Evolutionary conservation across 805 yeast species (phyloP).

Genomic region (Ogataea glucozyma): DNA sequence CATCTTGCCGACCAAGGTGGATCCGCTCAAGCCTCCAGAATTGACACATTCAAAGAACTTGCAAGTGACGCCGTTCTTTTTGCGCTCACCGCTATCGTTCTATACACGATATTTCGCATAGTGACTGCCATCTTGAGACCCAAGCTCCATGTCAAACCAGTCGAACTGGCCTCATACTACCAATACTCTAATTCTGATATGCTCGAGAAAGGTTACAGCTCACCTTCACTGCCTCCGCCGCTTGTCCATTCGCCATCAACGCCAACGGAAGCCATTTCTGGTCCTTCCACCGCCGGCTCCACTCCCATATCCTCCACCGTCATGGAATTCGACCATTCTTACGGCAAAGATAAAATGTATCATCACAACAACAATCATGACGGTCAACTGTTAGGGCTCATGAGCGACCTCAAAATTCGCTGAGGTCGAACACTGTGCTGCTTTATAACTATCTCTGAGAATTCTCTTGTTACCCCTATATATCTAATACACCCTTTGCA

Average conservation of each 20-base stretch:
- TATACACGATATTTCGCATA: constrained; percentile 3
- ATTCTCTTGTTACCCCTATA: background rate
- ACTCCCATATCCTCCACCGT: constrained; percentile 13
- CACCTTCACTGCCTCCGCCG: constrained; percentile 11
- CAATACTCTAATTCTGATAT: background rate
- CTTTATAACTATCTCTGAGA: background rate
- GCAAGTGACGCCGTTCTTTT: constrained; percentile 2
- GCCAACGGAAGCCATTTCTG: constrained; percentile 8
- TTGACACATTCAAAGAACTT: constrained; percentile 8
- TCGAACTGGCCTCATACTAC: constrained; percentile 1
- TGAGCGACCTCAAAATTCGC: constrained; percentile 24
- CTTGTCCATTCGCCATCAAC: constrained; percentile 16
- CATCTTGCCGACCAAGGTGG: constrained; percentile 21
- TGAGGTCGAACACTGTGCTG: constrained; percentile 6
- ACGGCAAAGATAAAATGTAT: constrained; percentile 6
- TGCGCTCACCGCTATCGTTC: constrained; percentile 2
- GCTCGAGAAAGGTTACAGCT: constrained; percentile 12
- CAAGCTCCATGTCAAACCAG: constrained; percentile 3
- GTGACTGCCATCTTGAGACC: background rate
- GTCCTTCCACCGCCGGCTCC: constrained; percentile 13
- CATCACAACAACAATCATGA: background rate
- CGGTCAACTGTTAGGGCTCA: constrained; percentile 11
- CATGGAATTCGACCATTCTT: constrained; percentile 16
- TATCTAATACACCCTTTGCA: background rate
- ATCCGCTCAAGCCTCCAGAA: background rate